Evolutionary conservation across 225 moss, liverwort and hornwort species (phyloP).

Genomic region (Polytrichum formosum): DNA sequence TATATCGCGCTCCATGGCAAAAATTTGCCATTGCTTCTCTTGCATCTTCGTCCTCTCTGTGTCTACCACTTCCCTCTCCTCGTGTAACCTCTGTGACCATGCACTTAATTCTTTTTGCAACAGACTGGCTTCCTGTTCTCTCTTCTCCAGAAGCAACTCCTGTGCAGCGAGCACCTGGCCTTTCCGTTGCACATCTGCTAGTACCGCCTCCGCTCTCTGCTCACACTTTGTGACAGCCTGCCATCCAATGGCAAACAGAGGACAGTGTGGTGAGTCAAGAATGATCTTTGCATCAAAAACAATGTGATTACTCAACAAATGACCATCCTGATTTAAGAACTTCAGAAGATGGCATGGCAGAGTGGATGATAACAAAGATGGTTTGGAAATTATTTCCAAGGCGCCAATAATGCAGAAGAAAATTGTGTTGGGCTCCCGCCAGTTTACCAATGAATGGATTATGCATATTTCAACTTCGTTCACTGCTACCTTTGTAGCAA

Average conservation of each 20-base stretch:
- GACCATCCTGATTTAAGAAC: no score
- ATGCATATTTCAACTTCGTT: no score
- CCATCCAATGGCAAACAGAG: background rate
- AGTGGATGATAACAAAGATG: no score
- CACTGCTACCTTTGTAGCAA: no score
- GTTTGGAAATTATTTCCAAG: no score
- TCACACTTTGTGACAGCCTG: slow-evolving; percentile 59
- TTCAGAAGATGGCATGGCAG: no score
- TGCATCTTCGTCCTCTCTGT: slow-evolving; percentile 50
- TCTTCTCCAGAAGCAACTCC: slow-evolving; percentile 28
- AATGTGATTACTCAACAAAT: no score
- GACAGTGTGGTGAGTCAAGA: no score
- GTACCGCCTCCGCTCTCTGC: slow-evolving; percentile 39
- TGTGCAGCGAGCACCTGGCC: slow-evolving; percentile 43
- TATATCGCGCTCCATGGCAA: slow-evolving; percentile 40
- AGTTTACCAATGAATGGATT: no score
- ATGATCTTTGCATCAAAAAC: no score
- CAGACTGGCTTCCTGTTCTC: slow-evolving; percentile 15
- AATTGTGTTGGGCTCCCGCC: no score
- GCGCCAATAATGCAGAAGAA: no score
- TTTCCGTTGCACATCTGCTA: slow-evolving; percentile 50
- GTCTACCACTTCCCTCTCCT: slow-evolving; percentile 52
- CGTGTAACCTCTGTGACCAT: slow-evolving; percentile 45
- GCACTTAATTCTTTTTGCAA: slow-evolving; percentile 45
- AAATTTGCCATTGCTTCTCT: slow-evolving; percentile 46